Percentiles rank a stretch among this genome's conserved stretches.
Evolutionary conservation across 352 stramenopile genomes (phyloP).

Genomic region (Globisporangium uncinulatum): DNA sequence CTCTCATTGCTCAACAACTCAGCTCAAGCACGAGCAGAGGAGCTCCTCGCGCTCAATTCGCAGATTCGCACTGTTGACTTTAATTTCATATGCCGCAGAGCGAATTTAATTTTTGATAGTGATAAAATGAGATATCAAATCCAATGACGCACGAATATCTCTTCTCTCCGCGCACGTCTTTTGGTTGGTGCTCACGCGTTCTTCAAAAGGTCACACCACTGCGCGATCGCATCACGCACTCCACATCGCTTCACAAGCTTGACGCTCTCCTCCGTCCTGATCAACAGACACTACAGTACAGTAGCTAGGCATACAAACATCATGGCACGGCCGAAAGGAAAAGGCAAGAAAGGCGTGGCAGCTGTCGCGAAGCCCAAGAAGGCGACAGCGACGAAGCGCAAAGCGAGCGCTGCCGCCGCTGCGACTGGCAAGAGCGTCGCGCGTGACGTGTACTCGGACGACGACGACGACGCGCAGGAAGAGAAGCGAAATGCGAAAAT

Average conservation of each 20-base stretch:
- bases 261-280: neutral
- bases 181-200: too few relatives aligned
- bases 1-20: too few relatives aligned
- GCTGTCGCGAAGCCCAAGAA: slow-evolving; percentile 18
- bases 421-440: slow-evolving; percentile 19
- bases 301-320: neutral
- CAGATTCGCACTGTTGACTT: too few relatives aligned
- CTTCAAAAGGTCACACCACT: too few relatives aligned
- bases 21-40: too few relatives aligned
- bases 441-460: slow-evolving; percentile 76
- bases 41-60: too few relatives aligned
- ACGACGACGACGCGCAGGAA: slow-evolving; percentile 69
- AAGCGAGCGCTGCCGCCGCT: slow-evolving; percentile 13
- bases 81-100: too few relatives aligned
- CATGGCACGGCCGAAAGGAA: slow-evolving; percentile 20
- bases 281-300: neutral
- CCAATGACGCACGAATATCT: too few relatives aligned
- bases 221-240: neutral
- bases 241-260: neutral
- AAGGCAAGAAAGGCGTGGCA: slow-evolving; percentile 14
- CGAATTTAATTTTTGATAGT: too few relatives aligned
- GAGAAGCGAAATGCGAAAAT: slow-evolving; percentile 53
- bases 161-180: too few relatives aligned
- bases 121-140: too few relatives aligned
- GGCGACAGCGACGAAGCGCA: slow-evolving; percentile 10